Base-by-base conservation (phyloP, 345 rosid species). In the Gossypium rotundifolium region DNA sequence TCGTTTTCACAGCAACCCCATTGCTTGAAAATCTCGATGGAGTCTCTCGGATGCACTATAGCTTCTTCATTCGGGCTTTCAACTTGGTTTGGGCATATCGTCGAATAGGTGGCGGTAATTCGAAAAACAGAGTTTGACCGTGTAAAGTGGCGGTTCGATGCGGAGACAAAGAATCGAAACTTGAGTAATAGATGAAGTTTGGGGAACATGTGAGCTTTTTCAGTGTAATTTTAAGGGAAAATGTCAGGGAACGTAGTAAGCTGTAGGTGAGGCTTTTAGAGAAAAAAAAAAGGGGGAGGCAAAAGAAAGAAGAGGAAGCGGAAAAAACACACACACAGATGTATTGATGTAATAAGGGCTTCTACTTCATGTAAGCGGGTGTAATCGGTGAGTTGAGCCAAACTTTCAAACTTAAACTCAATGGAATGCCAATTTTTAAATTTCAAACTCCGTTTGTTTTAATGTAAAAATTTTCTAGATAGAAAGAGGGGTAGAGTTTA, bases 1-100 rank as follows among this genome's bases (percentile, higher is more conserved):
- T 91, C 93, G 44, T 80, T 65, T 10, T 89, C 94, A 16, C 55
- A 82, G 83, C 98, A 91, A 55, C 98, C 97, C 91, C 93, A 93
- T 40, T 49, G 81, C 76, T 72, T 76, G n/a, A 93, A 49, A 84
- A 88, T 70, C 38, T 85, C 82, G 0, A 80, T 1, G 1, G 86
- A 69, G 76, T 55, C 63, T 18, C 60, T 70, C 65, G 79, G 75
- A 29, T 54, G 75, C 38, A 72, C 76, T n/a, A 53, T 11, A 68
- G 49, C 68, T 29, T 58, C 75, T 68, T 49, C 74, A 8, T 8
- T 48, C 12, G 17, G 75, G 49, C 27, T 52, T 63, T 74, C 81
- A 38, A 38, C 51, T 75, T 86, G 79, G 20, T 78, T 71, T 63
- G 71, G 80, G 84, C 93, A 77, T 85, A 81, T 70, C 73, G 95